Evolutionary conservation across 192 early-diverging fungal genomes (phyloP).

Genomic region (Gamsiella multidivaricata): DNA sequence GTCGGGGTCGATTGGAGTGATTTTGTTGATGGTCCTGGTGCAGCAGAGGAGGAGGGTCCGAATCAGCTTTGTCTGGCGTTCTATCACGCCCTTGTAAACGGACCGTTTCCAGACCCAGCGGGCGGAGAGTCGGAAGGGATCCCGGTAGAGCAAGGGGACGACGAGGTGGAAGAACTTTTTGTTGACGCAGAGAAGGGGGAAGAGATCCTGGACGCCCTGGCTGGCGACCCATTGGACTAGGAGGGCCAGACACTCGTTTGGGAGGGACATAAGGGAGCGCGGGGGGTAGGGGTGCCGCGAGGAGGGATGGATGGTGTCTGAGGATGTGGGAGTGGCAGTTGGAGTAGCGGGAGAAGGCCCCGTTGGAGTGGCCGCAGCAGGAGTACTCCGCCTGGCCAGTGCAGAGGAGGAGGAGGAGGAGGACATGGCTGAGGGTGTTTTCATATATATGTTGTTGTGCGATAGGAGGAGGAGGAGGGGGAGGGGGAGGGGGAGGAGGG

Average conservation of each 20-base stretch:
- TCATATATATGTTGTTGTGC: no score
- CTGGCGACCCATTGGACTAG: slow-evolving; percentile 34
- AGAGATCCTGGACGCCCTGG: slow-evolving; percentile 23
- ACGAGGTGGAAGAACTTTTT: slow-evolving; percentile 36
- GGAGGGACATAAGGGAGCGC: slow-evolving; percentile 25
- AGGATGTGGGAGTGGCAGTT: background rate
- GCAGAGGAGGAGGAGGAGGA: no score
- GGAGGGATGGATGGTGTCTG: background rate
- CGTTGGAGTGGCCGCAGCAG: no score
- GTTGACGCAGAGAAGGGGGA: slow-evolving; percentile 41
- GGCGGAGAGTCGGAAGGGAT: slow-evolving; percentile 32
- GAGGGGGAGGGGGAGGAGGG: no score
- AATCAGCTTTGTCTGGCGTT: slow-evolving; percentile 42
- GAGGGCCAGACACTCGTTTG: slow-evolving; percentile 22
- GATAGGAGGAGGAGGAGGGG: no score
- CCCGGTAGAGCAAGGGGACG: slow-evolving; percentile 32
- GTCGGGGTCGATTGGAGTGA: slow-evolving; percentile 11
- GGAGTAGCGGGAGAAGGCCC: no score
- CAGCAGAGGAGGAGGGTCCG: slow-evolving; percentile 39
- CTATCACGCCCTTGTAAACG: slow-evolving; percentile 37
- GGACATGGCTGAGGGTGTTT: no score
- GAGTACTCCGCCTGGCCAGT: no score
- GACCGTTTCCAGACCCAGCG: slow-evolving; percentile 41
- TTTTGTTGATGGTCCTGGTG: slow-evolving; percentile 26
- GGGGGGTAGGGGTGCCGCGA: background rate